These are phyloP conservation scores for Penicillium canescens DNA, from an alignment of 495 filamentous ascomycete genomes.

Conservation along the genomic window DNA sequence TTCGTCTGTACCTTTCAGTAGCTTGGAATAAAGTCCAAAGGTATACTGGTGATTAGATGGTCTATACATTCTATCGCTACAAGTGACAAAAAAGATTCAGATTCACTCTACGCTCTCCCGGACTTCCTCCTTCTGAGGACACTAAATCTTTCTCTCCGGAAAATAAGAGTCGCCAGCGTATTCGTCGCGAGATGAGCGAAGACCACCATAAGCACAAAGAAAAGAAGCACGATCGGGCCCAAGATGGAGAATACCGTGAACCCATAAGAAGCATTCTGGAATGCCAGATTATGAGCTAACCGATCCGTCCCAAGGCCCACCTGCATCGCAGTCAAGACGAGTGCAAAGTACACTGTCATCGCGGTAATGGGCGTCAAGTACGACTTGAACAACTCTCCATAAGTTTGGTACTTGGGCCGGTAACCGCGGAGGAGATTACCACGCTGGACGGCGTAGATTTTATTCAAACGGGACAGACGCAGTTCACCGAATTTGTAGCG, in stretches of 20 bases:
- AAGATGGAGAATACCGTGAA: slow-evolving; percentile 54
- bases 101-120: neutral
- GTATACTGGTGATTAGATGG: too few species aligned
- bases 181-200: slow-evolving; percentile 1
- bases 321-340: slow-evolving; percentile 61
- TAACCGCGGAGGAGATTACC: slow-evolving; percentile 4
- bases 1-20: too few species aligned
- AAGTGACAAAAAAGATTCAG: neutral
- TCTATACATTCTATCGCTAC: too few species aligned
- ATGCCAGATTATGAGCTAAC: slow-evolving; percentile 36
- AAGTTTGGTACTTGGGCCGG: slow-evolving; percentile 9
- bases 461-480: slow-evolving; percentile 26
- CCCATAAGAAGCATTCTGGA: slow-evolving; percentile 51
- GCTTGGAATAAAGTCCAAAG: too few species aligned
- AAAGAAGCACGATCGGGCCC: slow-evolving; percentile 17
- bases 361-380: slow-evolving; percentile 48
- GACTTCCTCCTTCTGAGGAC: neutral
- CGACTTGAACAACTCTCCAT: slow-evolving; percentile 31
- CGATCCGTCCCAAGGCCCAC: slow-evolving; percentile 51
- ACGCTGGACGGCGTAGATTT: slow-evolving; percentile 14
- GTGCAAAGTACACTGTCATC: slow-evolving; percentile 48
- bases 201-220: neutral
- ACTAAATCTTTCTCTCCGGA: neutral
- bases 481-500: slow-evolving; percentile 50
- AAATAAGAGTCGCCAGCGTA: neutral